phyloP scores from a whole-genome alignment of 805 yeast species.

The Teunomyces lycoperdinae region DNA sequence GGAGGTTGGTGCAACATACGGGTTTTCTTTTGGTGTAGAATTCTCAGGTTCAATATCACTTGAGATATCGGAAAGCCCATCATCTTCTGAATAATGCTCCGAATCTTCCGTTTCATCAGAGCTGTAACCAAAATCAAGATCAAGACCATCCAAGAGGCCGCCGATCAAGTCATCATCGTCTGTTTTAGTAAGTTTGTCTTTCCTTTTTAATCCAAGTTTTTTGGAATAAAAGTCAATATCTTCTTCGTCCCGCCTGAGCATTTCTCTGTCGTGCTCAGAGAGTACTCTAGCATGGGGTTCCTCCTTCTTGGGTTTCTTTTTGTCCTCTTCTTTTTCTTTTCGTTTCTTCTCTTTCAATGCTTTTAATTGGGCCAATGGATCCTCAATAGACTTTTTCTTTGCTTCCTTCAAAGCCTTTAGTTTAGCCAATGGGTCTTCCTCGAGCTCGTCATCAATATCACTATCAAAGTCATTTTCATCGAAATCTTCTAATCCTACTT shows the following conservation, averaged over 20 bases:
- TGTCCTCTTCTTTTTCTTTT: slow-evolving; percentile 9
- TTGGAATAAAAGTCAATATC: slow-evolving; percentile 83
- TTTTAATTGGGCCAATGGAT: slow-evolving; percentile 7
- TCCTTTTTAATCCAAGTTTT: slow-evolving; percentile 62
- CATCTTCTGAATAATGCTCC: slow-evolving; percentile 16
- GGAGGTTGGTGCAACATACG: slow-evolving; percentile 60
- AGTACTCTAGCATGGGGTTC: slow-evolving; percentile 10
- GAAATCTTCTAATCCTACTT: slow-evolving; percentile 1
- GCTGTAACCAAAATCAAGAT: slow-evolving; percentile 38
- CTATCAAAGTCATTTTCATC: slow-evolving; percentile 6
- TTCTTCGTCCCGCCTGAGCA: slow-evolving; percentile 61
- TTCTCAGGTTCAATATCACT: slow-evolving; percentile 22
- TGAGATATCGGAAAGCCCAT: slow-evolving; percentile 5
- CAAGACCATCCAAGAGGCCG: slow-evolving; percentile 78
- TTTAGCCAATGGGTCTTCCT: slow-evolving; percentile 24
- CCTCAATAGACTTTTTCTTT: slow-evolving; percentile 5
- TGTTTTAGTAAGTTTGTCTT: slow-evolving; percentile 41
- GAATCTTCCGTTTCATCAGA: slow-evolving; percentile 28
- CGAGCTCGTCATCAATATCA: slow-evolving; percentile 11
- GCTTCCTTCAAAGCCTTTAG: slow-evolving; percentile 19
- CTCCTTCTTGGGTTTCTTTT: slow-evolving; percentile 6
- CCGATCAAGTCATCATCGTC: slow-evolving; percentile 77
- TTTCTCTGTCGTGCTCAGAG: slow-evolving; percentile 46
- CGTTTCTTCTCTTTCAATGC: slow-evolving; percentile 8
- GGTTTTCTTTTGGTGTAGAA: slow-evolving; percentile 56